Evolutionary conservation across 2,329 filamentous ascomycete genomes (phyloP).

Genomic region (Cladosporium halotolerans): DNA sequence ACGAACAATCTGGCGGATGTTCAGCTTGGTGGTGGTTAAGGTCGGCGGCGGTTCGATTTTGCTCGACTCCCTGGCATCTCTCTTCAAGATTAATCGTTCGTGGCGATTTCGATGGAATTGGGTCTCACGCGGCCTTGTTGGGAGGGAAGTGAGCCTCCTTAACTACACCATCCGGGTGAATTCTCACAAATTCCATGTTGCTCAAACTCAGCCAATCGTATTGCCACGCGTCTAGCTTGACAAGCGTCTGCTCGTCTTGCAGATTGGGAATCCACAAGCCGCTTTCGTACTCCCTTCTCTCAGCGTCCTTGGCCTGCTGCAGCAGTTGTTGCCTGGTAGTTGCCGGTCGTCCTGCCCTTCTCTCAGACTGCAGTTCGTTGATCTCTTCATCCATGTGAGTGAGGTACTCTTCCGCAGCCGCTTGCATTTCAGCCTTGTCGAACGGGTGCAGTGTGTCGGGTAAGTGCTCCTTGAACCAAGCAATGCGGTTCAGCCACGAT

Average conservation of each 20-base stretch:
- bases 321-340: slow-evolving; percentile 71
- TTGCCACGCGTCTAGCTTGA: slow-evolving; percentile 67
- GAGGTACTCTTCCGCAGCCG: slow-evolving; percentile 39
- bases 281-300: slow-evolving; percentile 72
- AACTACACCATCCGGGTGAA: slow-evolving; percentile 59
- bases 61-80: too few species aligned
- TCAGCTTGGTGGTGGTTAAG: too few species aligned
- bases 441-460: slow-evolving; percentile 40
- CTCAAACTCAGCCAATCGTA: slow-evolving; percentile 77
- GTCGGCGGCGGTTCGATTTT: too few species aligned
- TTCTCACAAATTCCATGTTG: slow-evolving; percentile 68
- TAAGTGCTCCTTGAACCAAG: slow-evolving; percentile 57
- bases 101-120: too few species aligned
- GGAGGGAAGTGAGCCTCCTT: slow-evolving; percentile 75
- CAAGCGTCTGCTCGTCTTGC: slow-evolving; percentile 57
- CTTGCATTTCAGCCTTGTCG: slow-evolving; percentile 51
- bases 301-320: slow-evolving; percentile 60
- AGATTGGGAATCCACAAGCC: slow-evolving; percentile 87
- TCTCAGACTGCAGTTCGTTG: slow-evolving; percentile 56
- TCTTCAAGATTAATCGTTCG: too few species aligned
- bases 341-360: slow-evolving; percentile 72
- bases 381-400: slow-evolving; percentile 68
- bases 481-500: slow-evolving; percentile 56
- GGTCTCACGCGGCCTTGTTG: slow-evolving; percentile 31
- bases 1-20: too few species aligned